Base-by-base conservation (phyloP, 805 yeast genomes). In the Isabelozyma pseudorhagii region DNA sequence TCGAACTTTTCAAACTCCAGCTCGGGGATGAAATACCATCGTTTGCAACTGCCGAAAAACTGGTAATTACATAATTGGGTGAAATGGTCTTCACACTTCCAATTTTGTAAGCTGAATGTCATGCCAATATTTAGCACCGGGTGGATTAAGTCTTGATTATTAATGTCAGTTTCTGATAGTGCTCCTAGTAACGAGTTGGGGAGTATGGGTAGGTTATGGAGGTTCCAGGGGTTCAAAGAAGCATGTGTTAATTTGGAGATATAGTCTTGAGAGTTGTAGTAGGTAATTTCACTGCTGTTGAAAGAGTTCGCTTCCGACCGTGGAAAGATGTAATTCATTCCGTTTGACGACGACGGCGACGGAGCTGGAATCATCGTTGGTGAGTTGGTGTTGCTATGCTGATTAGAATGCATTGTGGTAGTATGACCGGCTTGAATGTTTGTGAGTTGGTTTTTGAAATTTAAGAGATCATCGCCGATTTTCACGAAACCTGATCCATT, bases 21-120 rank as follows among this genome's bases (percentile, higher is more conserved):
- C 13, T 84, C 85, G 0, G 85, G 79, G n/a, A 86, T 73, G 48
- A 83, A 75, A 52, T 81, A 84, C 88, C 89, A 83, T 15, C 79
- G 57, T 57, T 77, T 80, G 11, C 71, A 58, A 6, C 79, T 78
- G 2, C 91, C 92, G 45, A 72, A 54, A 53, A 81, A 82, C 43
- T 76, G 80, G 52, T 75, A 84, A 57, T 81, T 82, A 28, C 77
- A 66, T 9, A 70, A 59, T 42, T 82, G 81, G 2, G 85, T 62
- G 61, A 79, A 80, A 52, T 81, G 86, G 54, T 85, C 91, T 54
- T 81, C 87, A 47, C 75, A 63, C 17, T 66, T 62, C 89, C 89
- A 86, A 42, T 80, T 73, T 46, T 77, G 77, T 2, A 79, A 66
- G 45, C 85, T 75, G 53, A 77, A 79, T 2, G 81, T 67, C 81